Evolutionary conservation across 75 land plant species (phyloP).

Genomic region (Pinus taeda): DNA sequence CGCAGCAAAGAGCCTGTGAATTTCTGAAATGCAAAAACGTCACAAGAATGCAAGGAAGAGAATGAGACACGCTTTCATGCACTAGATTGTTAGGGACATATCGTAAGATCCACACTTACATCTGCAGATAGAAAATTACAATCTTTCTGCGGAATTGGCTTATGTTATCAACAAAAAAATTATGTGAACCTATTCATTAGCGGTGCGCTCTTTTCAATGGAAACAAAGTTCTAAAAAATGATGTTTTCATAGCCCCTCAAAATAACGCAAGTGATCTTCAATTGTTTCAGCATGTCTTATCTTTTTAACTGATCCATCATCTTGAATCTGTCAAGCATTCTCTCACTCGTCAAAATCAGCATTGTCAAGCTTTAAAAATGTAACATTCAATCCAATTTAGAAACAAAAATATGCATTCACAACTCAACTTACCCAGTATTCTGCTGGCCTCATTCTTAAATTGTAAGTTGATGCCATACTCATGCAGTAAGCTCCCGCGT

Average conservation of each 20-base stretch:
- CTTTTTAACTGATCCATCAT: slow-evolving; percentile 64
- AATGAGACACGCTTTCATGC: not conserved
- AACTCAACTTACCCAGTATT: slow-evolving; percentile 77
- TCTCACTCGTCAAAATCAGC: not conserved
- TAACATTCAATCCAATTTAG: not conserved
- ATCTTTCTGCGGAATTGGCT: slow-evolving; percentile 1
- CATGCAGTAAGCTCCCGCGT: slow-evolving; percentile 99
- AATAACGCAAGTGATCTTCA: slow-evolving; percentile 84
- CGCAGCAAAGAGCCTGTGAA: not conserved
- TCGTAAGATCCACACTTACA: not conserved
- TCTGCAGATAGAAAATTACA: not conserved
- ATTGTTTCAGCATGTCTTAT: slow-evolving; percentile 86
- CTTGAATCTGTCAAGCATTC: slow-evolving; percentile 41
- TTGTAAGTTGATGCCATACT: slow-evolving; percentile 99
- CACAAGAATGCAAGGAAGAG: not conserved
- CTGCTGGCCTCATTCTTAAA: slow-evolving; percentile 96
- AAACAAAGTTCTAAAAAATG: not conserved
- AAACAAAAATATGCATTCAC: not conserved
- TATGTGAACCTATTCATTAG: not conserved
- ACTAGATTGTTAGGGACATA: not conserved
- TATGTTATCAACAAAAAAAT: not conserved
- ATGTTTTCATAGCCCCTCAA: slow-evolving; percentile 66
- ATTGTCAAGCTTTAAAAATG: slow-evolving; percentile 4
- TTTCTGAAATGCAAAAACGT: not conserved
- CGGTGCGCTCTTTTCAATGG: not conserved